These are phyloP conservation scores for Leccinum barrowsii DNA, from an alignment of 768 basidiomycete genomes.

Conservation along the genomic window DNA sequence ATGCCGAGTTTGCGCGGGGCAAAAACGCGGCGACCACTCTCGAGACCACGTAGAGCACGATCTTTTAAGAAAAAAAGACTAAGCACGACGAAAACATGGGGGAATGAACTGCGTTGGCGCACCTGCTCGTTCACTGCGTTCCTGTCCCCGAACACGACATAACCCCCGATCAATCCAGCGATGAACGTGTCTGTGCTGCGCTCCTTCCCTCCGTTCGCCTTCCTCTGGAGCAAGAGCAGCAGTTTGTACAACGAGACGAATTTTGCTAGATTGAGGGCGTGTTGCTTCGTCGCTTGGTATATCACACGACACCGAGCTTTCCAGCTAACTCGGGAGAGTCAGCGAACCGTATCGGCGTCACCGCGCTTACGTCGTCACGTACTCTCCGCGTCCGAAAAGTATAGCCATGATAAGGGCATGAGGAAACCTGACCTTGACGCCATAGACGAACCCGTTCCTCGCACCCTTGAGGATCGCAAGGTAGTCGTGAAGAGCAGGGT, in stretches of 20 bases:
- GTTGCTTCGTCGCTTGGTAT: conserved; percentile 81
- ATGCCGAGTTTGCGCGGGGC: conserved; percentile 59
- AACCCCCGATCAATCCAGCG: conserved; percentile 90
- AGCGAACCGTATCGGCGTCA: conserved; percentile 4
- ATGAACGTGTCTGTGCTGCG: conserved; percentile 83
- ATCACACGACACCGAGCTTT: conserved; percentile 62
- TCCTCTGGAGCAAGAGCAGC: conserved; percentile 78
- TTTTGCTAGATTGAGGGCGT: conserved; percentile 88
- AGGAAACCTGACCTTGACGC: conserved; percentile 88
- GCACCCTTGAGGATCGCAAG: conserved; percentile 94
- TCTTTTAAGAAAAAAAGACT: conserved; percentile 44
- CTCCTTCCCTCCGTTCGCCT: conserved; percentile 77
- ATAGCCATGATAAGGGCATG: conserved; percentile 97
- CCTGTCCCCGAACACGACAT: conserved; percentile 80
- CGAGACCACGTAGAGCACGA: conserved; percentile 94
- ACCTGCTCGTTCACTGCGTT: conserved; percentile 93
- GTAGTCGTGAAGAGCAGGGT: conserved; percentile 85
- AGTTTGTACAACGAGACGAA: conserved; percentile 95
- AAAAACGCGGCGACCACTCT: conserved; percentile 90
- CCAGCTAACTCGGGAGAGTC: conserved; percentile 50
- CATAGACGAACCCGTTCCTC: conserved; percentile 86
- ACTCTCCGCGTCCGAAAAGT: conserved; percentile 91
- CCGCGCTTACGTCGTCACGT: conserved; percentile 31
- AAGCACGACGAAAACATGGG: conserved; percentile 8
- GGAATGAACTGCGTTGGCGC: not conserved